A percentile compares a stretch with the other conserved stretches of the same genome.
These are phyloP conservation scores for Talaromyces sp. DNA, from an alignment of 2,329 filamentous ascomycete species.

Conservation along the genomic window DNA sequence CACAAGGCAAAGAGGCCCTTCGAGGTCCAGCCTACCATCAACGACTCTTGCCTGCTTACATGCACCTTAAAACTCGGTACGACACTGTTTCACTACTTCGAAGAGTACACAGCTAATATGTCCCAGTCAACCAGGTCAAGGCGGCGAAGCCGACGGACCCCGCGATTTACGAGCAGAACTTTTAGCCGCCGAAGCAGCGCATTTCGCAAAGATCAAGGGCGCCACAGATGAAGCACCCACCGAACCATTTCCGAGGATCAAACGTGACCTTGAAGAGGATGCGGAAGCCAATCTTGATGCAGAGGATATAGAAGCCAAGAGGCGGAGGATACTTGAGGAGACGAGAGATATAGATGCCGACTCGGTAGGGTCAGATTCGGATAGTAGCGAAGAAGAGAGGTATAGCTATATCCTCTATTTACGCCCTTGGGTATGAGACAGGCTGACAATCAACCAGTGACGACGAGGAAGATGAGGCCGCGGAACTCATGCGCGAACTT, in stretches of 20 bases:
- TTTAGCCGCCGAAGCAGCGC: slow-evolving; percentile 78
- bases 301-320: slow-evolving; percentile 74
- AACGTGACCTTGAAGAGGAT: slow-evolving; percentile 61
- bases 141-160: slow-evolving; percentile 68
- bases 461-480: slow-evolving; percentile 76
- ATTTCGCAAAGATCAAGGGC: slow-evolving; percentile 81
- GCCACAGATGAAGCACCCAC: slow-evolving; percentile 44
- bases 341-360: slow-evolving; percentile 83
- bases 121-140: slow-evolving; percentile 75
- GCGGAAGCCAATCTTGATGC: slow-evolving; percentile 41
- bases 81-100: slow-evolving; percentile 19
- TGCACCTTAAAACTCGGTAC: slow-evolving; percentile 80
- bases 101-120: slow-evolving; percentile 20
- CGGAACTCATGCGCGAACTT: slow-evolving; percentile 84
- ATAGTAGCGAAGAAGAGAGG: slow-evolving; percentile 60
- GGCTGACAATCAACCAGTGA: slow-evolving; percentile 47
- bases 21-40: slow-evolving; percentile 94
- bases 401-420: slow-evolving; percentile 25
- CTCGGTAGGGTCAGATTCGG: slow-evolving; percentile 60
- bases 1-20: slow-evolving; percentile 89
- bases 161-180: slow-evolving; percentile 89
- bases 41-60: slow-evolving; percentile 89
- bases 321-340: slow-evolving; percentile 81
- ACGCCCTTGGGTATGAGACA: slow-evolving; percentile 25
- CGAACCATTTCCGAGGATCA: slow-evolving; percentile 47